phyloP scores from a whole-genome alignment of 2,329 filamentous ascomycete genomes.

The Phyllosticta citribraziliensis region DNA sequence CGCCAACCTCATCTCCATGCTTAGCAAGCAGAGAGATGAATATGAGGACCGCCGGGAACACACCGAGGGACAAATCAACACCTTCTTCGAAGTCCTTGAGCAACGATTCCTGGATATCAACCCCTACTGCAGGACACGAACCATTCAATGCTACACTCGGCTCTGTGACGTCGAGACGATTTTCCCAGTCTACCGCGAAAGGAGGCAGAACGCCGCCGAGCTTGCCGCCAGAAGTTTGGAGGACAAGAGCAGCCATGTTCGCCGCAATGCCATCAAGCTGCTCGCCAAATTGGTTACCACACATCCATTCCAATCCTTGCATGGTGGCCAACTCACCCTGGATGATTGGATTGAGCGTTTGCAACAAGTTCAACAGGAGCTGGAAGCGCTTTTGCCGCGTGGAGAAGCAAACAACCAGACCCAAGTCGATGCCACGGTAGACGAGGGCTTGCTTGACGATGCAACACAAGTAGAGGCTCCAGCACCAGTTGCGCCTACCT shows the following conservation, averaged over 20 bases:
- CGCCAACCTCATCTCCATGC: conserved; percentile 83
- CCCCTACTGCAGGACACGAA: conserved; percentile 85
- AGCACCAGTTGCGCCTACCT: conserved; percentile 53
- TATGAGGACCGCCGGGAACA: conserved; percentile 68
- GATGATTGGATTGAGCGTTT: conserved; percentile 80
- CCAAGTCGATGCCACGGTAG: conserved; percentile 59
- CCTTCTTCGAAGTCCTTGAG: conserved; percentile 93
- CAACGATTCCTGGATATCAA: conserved; percentile 95
- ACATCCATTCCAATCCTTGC: conserved; percentile 86
- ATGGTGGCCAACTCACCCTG: conserved; percentile 66
- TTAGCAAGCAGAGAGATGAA: conserved; percentile 69
- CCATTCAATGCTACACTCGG: conserved; percentile 86
- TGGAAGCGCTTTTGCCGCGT: conserved; percentile 73
- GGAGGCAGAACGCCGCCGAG: conserved; percentile 77
- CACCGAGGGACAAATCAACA: conserved; percentile 88
- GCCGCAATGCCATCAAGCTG: conserved; percentile 89
- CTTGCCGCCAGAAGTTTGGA: conserved; percentile 81
- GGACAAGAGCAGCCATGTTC: conserved; percentile 96
- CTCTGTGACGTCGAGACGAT: conserved; percentile 94
- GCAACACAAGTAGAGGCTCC: conserved; percentile 62
- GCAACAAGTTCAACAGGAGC: conserved; percentile 71
- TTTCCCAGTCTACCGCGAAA: conserved; percentile 91
- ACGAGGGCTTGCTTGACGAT: conserved; percentile 73
- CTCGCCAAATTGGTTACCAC: conserved; percentile 82
- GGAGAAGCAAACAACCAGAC: conserved; percentile 60